phyloP scores from a whole-genome alignment of 108 stramenopile species.

The Fragilaria radians region DNA sequence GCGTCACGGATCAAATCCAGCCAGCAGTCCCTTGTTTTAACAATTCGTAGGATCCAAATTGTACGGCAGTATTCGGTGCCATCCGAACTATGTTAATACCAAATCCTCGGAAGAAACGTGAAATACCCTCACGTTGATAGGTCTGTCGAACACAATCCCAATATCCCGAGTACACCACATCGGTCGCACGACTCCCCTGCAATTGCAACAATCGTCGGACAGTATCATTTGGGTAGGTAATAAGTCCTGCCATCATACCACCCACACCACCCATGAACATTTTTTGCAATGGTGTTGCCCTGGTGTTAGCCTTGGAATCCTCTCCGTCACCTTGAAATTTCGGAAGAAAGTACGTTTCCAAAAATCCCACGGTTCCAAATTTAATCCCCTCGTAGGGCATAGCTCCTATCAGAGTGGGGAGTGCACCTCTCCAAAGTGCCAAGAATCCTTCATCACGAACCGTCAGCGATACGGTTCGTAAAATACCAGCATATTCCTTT shows the following conservation, averaged over 20 bases:
- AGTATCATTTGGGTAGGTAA: constrained; percentile 91
- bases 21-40: constrained; percentile 43
- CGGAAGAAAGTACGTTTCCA: constrained; percentile 60
- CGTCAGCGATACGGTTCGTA: constrained; percentile 58
- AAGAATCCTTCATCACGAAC: constrained; percentile 69
- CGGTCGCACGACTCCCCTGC: constrained; percentile 80
- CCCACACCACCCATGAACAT: constrained; percentile 77
- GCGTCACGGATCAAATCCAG: constrained; percentile 34
- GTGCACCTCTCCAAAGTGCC: constrained; percentile 77
- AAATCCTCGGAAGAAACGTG: constrained; percentile 71
- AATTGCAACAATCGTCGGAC: constrained; percentile 79
- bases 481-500: constrained; percentile 70
- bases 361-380: constrained; percentile 82
- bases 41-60: constrained; percentile 80
- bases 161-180: constrained; percentile 60
- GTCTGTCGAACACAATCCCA: constrained; percentile 75
- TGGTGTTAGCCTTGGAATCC: constrained; percentile 9
- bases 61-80: constrained; percentile 85
- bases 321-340: constrained; percentile 6
- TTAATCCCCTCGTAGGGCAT: constrained; percentile 90
- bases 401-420: constrained; percentile 77
- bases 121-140: constrained; percentile 53
- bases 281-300: constrained; percentile 39
- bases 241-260: constrained; percentile 68
- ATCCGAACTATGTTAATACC: constrained; percentile 76